These are phyloP conservation scores for Sophora flavescens DNA, from an alignment of 306 rosid species.

Conservation along the genomic window DNA sequence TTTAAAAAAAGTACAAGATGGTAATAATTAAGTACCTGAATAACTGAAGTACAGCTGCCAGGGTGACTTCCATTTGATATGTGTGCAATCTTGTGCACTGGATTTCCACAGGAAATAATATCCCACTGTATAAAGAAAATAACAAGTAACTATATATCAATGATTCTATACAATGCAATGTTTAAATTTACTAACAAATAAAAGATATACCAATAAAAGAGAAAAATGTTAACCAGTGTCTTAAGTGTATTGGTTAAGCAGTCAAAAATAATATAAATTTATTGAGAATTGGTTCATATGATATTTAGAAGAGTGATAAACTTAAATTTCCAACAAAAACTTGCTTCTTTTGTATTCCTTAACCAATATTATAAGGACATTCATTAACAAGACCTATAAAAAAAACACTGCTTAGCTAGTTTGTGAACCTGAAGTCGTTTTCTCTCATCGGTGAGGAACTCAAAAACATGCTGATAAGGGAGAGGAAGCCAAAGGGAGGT, in stretches of 20 bases:
- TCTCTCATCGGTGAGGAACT: conserved; percentile 56
- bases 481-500: conserved; percentile 77
- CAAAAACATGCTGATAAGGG: conserved; percentile 47
- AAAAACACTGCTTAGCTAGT: not conserved
- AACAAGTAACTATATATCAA: not conserved
- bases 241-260: not conserved
- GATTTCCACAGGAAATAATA: conserved; percentile 52
- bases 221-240: not conserved
- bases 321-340: no score
- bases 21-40: conserved; percentile 55
- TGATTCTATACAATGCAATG: not conserved
- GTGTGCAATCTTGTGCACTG: conserved; percentile 53
- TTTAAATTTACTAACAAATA: not conserved
- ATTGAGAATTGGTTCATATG: no score
- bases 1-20: no score
- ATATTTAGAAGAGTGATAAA: no score
- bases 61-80: conserved; percentile 62
- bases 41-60: conserved; percentile 59
- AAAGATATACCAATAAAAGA: not conserved
- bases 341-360: no score
- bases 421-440: conserved; percentile 60
- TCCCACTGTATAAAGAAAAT: conserved; percentile 70
- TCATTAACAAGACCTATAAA: no score
- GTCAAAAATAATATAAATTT: no score
- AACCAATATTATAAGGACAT: no score